Evolutionary conservation across 306 rosid species (phyloP).

Genomic region (Arachis hypogaea): DNA sequence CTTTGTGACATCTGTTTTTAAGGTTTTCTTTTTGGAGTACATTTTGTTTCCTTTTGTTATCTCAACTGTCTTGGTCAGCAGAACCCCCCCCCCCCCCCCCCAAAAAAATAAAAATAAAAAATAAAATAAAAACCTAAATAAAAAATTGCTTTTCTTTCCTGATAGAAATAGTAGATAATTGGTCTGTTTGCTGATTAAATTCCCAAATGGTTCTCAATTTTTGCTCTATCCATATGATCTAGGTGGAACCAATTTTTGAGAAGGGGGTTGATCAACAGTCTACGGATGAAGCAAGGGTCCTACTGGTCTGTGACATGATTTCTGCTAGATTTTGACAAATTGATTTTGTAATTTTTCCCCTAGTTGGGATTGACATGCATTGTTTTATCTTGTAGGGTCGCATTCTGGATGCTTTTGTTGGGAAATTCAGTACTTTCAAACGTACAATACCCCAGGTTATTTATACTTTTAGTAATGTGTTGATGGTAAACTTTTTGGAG

Average conservation of each 20-base stretch:
- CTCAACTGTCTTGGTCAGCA: not conserved
- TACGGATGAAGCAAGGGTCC: slow-evolving; percentile 94
- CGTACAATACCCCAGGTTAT: slow-evolving; percentile 95
- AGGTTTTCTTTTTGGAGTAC: not conserved
- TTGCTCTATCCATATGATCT: slow-evolving; percentile 42
- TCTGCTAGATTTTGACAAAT: slow-evolving; percentile 32
- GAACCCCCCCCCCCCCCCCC: too few relatives aligned
- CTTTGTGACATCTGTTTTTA: not conserved
- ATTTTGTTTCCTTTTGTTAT: slow-evolving; percentile 15
- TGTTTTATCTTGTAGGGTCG: slow-evolving; percentile 71
- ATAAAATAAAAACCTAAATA: too few relatives aligned
- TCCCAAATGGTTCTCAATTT: slow-evolving; percentile 31
- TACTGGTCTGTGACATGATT: slow-evolving; percentile 68
- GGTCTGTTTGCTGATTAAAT: slow-evolving; percentile 34
- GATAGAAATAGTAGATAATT: not conserved
- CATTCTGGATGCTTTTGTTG: slow-evolving; percentile 96
- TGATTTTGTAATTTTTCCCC: slow-evolving; percentile 26
- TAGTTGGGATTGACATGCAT: slow-evolving; percentile 33
- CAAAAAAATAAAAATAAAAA: too few relatives aligned
- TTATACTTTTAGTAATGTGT: slow-evolving; percentile 21
- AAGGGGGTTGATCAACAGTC: slow-evolving; percentile 94
- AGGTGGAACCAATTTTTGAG: slow-evolving; percentile 99
- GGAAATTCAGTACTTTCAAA: slow-evolving; percentile 95
- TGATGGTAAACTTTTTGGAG: slow-evolving; percentile 21
- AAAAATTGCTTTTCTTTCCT: too few relatives aligned